phyloP scores from a whole-genome alignment of 441 rosid species.

The Biscutella laevigata region DNA sequence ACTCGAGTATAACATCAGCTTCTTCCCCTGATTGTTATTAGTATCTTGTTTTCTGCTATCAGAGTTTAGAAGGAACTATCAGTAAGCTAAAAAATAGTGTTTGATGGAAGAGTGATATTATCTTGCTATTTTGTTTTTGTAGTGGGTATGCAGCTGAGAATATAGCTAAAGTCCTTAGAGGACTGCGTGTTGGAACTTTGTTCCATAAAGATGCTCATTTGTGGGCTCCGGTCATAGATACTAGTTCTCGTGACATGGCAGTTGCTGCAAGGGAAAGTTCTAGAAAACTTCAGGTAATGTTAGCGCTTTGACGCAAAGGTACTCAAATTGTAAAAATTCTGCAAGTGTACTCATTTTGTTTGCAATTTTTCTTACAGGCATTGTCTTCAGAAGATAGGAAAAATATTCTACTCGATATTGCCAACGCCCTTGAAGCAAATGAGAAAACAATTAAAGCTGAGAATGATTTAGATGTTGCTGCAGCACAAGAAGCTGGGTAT shows the following conservation, averaged over 20 bases:
- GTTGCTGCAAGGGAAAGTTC: conserved; percentile 96
- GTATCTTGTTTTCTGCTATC: neutral
- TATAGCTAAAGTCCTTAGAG: conserved; percentile 69
- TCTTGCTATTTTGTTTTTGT: conserved; percentile 22
- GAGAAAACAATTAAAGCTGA: conserved; percentile 52
- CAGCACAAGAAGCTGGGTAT: conserved; percentile 70
- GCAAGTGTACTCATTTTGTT: conserved; percentile 9
- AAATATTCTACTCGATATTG: conserved; percentile 62
- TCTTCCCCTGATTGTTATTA: neutral
- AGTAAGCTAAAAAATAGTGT: conserved; percentile 2
- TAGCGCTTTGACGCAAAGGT: neutral
- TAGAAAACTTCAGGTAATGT: conserved; percentile 80
- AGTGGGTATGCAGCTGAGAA: conserved; percentile 84
- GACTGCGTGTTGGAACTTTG: conserved; percentile 83
- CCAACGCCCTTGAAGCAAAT: conserved; percentile 79
- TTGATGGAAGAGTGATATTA: conserved; percentile 16
- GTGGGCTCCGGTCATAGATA: conserved; percentile 50
- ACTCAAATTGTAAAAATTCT: neutral
- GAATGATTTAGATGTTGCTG: conserved; percentile 82
- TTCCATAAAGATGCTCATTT: conserved; percentile 79
- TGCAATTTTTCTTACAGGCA: conserved; percentile 47
- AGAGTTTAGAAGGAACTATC: neutral
- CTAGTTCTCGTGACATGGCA: conserved; percentile 77
- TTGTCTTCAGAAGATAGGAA: conserved; percentile 72
- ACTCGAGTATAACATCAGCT: neutral